Percentiles rank a stretch among this genome's conserved stretches.
These are phyloP conservation scores for Cephaloascus albidus DNA, from an alignment of 805 yeast genomes.

Conservation along the genomic window DNA sequence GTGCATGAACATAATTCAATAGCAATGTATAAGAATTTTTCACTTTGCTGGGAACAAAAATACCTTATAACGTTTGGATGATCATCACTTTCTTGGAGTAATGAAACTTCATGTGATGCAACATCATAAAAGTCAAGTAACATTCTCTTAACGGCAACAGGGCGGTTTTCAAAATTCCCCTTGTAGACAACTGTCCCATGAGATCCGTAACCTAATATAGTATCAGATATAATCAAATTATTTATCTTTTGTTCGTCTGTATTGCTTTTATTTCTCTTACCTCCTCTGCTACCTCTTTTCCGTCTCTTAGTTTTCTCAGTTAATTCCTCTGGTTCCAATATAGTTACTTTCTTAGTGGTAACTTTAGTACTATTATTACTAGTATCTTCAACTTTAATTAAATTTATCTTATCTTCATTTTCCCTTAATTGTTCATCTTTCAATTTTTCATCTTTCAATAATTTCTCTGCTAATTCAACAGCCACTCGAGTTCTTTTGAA, in stretches of 20 bases:
- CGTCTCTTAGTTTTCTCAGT: slow-evolving; percentile 40
- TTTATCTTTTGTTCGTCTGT: slow-evolving; percentile 26
- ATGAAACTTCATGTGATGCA: slow-evolving; percentile 83
- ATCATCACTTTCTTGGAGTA: slow-evolving; percentile 90
- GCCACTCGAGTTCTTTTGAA: slow-evolving; percentile 20
- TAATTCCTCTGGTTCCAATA: slow-evolving; percentile 14
- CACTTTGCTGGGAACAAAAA: slow-evolving; percentile 87
- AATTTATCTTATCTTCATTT: slow-evolving; percentile 5
- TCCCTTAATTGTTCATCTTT: slow-evolving; percentile 1
- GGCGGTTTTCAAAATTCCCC: slow-evolving; percentile 85
- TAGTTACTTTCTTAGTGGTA: slow-evolving; percentile 11
- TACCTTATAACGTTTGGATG: slow-evolving; percentile 93
- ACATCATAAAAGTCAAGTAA: slow-evolving; percentile 86
- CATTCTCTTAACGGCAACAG: slow-evolving; percentile 95
- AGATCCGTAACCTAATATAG: slow-evolving; percentile 87
- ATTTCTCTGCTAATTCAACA: slow-evolving; percentile 19
- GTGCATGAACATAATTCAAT: slow-evolving; percentile 86
- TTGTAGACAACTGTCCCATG: slow-evolving; percentile 93
- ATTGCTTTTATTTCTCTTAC: slow-evolving; percentile 45
- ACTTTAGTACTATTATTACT: slow-evolving; percentile 1
- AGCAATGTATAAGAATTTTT: slow-evolving; percentile 85
- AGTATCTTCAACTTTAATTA: slow-evolving; percentile 2
- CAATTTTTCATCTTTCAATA: slow-evolving; percentile 11
- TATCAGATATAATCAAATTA: slow-evolving; percentile 56
- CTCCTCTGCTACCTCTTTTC: slow-evolving; percentile 83